Percentiles rank a stretch among this genome's conserved stretches.
Evolutionary conservation across 345 rosid genomes (phyloP).

Genomic region (Brassica napus): DNA sequence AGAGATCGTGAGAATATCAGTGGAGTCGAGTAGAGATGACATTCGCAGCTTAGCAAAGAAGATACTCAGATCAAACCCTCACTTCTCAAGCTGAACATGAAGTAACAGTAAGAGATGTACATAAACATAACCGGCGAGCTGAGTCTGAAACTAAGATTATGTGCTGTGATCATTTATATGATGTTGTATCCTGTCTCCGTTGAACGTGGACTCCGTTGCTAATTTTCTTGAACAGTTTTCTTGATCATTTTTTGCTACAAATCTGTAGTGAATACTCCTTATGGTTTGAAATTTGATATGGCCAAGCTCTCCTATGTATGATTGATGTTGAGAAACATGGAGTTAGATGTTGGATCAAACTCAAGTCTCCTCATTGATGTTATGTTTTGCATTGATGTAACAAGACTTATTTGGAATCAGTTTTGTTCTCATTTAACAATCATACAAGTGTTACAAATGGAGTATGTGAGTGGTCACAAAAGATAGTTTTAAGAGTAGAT

Average conservation of each 20-base stretch:
- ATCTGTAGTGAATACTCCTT: background rate
- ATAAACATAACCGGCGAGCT: slow-evolving; percentile 34
- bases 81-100: slow-evolving; percentile 37
- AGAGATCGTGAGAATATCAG: slow-evolving; percentile 65
- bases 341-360: background rate
- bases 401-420: slow-evolving; percentile 10
- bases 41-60: slow-evolving; percentile 84
- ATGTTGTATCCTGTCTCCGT: background rate
- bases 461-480: slow-evolving; percentile 11
- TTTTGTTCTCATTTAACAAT: slow-evolving; percentile 11
- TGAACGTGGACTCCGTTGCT: slow-evolving; percentile 18
- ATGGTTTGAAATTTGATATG: slow-evolving; percentile 10
- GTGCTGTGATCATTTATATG: slow-evolving; percentile 7
- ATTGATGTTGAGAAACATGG: slow-evolving; percentile 17
- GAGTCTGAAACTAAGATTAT: slow-evolving; percentile 16
- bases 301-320: slow-evolving; percentile 13
- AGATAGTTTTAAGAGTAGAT: slow-evolving; percentile 10
- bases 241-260: slow-evolving; percentile 22
- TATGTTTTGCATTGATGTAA: background rate
- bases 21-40: slow-evolving; percentile 84
- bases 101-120: slow-evolving; percentile 29
- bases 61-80: slow-evolving; percentile 59
- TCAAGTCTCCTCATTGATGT: background rate
- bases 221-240: slow-evolving; percentile 22
- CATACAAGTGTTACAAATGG: slow-evolving; percentile 22